Evolutionary conservation across 352 stramenopile species (phyloP).

Genomic region (Peronospora belbahrii): DNA sequence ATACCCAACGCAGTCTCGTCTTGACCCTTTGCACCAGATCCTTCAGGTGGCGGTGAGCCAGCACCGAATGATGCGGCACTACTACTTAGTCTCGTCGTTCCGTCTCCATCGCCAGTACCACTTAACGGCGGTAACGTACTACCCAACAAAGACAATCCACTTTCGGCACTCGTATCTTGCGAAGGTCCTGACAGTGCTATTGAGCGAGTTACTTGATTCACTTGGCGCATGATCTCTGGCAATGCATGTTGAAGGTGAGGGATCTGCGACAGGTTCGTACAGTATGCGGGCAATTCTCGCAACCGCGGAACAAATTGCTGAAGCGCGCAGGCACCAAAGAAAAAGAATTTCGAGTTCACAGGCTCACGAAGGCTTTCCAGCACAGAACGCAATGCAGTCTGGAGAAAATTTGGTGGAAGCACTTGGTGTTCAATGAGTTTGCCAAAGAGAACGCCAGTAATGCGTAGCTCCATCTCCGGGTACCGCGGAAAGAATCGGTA

Average conservation of each 20-base stretch:
- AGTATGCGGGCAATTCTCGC: slow-evolving; percentile 96
- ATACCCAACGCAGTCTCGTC: slow-evolving; percentile 27
- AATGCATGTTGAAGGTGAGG: slow-evolving; percentile 93
- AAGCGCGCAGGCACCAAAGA: slow-evolving; percentile 97
- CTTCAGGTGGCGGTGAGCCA: slow-evolving; percentile 8
- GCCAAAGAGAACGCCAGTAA: slow-evolving; percentile 97
- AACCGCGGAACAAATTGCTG: slow-evolving; percentile 96
- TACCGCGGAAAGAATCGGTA: slow-evolving; percentile 99
- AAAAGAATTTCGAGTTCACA: slow-evolving; percentile 97
- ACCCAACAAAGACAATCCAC: slow-evolving; percentile 16
- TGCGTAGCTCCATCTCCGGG: slow-evolving; percentile 97
- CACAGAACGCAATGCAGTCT: slow-evolving; percentile 95
- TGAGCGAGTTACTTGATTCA: slow-evolving; percentile 72
- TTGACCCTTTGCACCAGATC: slow-evolving; percentile 15
- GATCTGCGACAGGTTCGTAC: slow-evolving; percentile 97
- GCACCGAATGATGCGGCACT: slow-evolving; percentile 18
- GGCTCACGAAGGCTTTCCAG: slow-evolving; percentile 94
- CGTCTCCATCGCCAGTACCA: slow-evolving; percentile 16
- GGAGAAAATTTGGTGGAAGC: slow-evolving; percentile 95
- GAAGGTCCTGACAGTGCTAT: slow-evolving; percentile 36
- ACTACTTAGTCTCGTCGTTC: slow-evolving; percentile 15
- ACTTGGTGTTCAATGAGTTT: slow-evolving; percentile 98
- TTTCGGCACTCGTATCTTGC: slow-evolving; percentile 20
- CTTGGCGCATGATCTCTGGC: slow-evolving; percentile 85
- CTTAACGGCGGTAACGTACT: slow-evolving; percentile 14